Conservation (phyloP, 805 yeast genomes). For the Candida krabiensis region DNA sequence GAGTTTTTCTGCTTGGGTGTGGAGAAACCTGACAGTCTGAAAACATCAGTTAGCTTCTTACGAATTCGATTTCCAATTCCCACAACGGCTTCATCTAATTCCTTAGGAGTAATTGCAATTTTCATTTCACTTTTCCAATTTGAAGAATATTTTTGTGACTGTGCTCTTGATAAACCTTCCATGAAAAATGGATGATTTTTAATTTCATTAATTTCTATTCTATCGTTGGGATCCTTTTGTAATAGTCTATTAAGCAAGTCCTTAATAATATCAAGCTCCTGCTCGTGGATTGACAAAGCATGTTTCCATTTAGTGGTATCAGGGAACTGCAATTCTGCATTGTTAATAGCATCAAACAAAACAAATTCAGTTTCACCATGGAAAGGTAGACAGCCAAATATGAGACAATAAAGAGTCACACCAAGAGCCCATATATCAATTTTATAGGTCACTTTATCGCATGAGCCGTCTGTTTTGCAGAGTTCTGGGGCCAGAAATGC, state of each 20-base stretch:
- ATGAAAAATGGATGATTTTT: constrained; percentile 70
- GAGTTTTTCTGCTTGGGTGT: constrained; percentile 15
- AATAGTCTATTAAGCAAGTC: constrained; percentile 65
- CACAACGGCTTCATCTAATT: constrained; percentile 72
- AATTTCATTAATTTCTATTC: constrained; percentile 71
- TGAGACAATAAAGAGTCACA: constrained; percentile 81
- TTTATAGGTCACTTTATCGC: constrained; percentile 66
- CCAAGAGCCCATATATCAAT: constrained; percentile 99
- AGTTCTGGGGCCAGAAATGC: constrained; percentile 96
- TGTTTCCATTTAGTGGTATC: constrained; percentile 29
- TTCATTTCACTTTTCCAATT: constrained; percentile 36
- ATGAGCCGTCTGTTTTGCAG: constrained; percentile 57
- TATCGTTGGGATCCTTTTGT: constrained; percentile 63
- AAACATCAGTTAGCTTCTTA: constrained; percentile 47
- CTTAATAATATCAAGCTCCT: constrained; percentile 41
- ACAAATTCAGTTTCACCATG: constrained; percentile 84
- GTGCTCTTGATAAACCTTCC: constrained; percentile 28
- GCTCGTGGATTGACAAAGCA: constrained; percentile 20
- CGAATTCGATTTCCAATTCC: constrained; percentile 74
- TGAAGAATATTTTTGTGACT: constrained; percentile 27
- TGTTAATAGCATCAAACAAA: constrained; percentile 77
- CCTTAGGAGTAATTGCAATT: constrained; percentile 64
- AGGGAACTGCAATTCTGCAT: constrained; percentile 61
- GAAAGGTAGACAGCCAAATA: constrained; percentile 89
- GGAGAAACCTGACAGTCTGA: constrained; percentile 19